Evolutionary conservation across 768 basidiomycete species (phyloP), one percentile per base, ranked within the genome.

Genomic region (Trametes elegans): DNA sequence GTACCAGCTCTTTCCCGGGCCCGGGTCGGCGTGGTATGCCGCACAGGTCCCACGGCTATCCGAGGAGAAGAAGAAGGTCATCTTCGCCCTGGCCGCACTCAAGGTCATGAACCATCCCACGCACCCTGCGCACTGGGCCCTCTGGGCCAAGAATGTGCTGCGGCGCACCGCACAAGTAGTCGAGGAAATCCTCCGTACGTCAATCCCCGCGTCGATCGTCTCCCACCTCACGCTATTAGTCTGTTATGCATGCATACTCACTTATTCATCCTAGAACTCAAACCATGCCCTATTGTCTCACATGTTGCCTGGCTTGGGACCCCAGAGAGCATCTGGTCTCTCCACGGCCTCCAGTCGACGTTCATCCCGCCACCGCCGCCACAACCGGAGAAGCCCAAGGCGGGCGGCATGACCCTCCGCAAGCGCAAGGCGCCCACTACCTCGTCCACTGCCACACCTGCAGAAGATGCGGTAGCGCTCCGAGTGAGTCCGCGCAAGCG

Each of bases 61-160:
- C 34, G 24, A 35, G 29, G 38, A 31, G 26, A 53, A 64, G 43
- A 48, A 39, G 56, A 46, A 53, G 26, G 47, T 46, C 53, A 66
- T 85, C 52, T 76, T 83, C 56, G 76, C 78, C 24, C 79, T 87
- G 48, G 81, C 79, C 4, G 85, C 85, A 2, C 78, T 87, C 56
- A 76, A 77, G 9, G 79, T 86, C 10, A 78, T 84, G 60, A 76
- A 81, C 61, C 71, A 73, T 43, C 79, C 78, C 14, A 72, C 74
- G 28, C 78, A 84, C 65, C 77, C 77, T 13, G 79, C 76, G 6
- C 84, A 85, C 62, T 81, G 81, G 79, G 68, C 81, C 18, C 79
- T 87, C 64, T 87, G 85, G 85, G 76, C 74, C 41, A 74, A 73
- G 57, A 76, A 74, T 41, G 72, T 74, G 62, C 79, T 78, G 64